These are phyloP conservation scores for Mycena chlorophos DNA, from an alignment of 768 basidiomycete species.

Conservation along the genomic window DNA sequence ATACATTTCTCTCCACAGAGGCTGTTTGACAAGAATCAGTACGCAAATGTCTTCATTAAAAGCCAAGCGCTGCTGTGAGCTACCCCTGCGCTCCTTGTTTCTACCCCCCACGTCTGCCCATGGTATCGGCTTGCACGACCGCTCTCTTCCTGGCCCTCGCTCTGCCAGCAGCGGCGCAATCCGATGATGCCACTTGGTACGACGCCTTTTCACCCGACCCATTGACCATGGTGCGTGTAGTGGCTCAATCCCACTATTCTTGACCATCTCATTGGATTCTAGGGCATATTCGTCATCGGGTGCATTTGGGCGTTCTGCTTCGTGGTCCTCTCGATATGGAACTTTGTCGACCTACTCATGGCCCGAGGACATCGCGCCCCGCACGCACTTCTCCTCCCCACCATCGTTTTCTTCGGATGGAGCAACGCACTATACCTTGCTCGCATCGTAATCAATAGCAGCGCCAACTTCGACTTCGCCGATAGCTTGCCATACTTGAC, in stretches of 20 bases:
- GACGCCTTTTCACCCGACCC: conserved; percentile 15
- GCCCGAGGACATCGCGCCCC: conserved; percentile 14
- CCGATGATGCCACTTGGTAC: neutral
- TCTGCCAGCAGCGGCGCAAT: conserved; percentile 14
- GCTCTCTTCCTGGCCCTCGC: conserved; percentile 7
- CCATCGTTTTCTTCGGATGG: conserved; percentile 12
- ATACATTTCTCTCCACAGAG: no score
- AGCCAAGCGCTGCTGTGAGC: no score
- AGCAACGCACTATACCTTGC: conserved; percentile 15
- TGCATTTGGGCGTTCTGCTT: conserved; percentile 15
- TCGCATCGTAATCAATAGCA: conserved; percentile 8
- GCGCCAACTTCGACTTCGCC: neutral
- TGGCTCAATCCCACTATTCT: neutral
- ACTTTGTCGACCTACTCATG: conserved; percentile 9
- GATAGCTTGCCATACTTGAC: conserved; percentile 4
- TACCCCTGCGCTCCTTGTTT: neutral
- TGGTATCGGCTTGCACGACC: conserved; percentile 4
- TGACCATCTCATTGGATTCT: neutral
- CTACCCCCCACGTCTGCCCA: neutral
- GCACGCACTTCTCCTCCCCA: conserved; percentile 16
- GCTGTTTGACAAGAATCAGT: no score
- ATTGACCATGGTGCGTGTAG: conserved; percentile 4
- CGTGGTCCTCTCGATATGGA: conserved; percentile 7
- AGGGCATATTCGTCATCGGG: conserved; percentile 15
- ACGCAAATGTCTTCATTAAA: no score